Evolutionary conservation across 2,329 filamentous ascomycete genomes (phyloP).

Genomic region (Fusarium nygamai): DNA sequence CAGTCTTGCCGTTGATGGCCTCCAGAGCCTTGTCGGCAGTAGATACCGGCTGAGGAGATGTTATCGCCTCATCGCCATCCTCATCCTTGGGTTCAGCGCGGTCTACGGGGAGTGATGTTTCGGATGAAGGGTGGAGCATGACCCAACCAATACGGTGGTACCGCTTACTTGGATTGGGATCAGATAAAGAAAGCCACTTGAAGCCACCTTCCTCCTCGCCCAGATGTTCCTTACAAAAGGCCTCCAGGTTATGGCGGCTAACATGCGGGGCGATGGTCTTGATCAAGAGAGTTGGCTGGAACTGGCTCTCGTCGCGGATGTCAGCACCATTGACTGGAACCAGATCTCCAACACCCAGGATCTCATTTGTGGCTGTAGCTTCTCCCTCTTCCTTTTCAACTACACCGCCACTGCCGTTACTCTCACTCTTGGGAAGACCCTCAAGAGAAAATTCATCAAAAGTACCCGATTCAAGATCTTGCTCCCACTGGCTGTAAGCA

Average conservation of each 20-base stretch:
- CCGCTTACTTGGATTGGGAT: conserved; percentile 96
- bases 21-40: conserved; percentile 89
- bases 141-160: conserved; percentile 99
- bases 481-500: conserved; percentile 87
- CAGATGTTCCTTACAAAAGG: conserved; percentile 92
- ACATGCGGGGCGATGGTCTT: conserved; percentile 98
- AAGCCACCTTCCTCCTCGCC: conserved; percentile 92
- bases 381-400: conserved; percentile 97
- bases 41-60: conserved; percentile 61
- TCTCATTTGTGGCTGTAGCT: conserved; percentile 89
- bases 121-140: conserved; percentile 84
- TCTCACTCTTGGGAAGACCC: conserved; percentile 92
- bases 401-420: conserved; percentile 83
- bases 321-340: conserved; percentile 86
- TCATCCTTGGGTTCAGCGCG: conserved; percentile 79
- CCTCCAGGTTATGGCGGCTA: conserved; percentile 90
- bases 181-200: conserved; percentile 94
- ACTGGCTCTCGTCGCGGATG: conserved; percentile 86
- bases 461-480: conserved; percentile 82
- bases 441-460: conserved; percentile 97
- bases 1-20: conserved; percentile 97
- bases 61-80: conserved; percentile 66
- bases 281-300: conserved; percentile 92
- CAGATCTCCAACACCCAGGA: conserved; percentile 90
- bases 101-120: conserved; percentile 72